Percentiles rank a stretch among this genome's conserved stretches.
These are phyloP conservation scores for Suaeda aralocaspica DNA, from an alignment of 148 eudicot genomes.

Conservation along the genomic window DNA sequence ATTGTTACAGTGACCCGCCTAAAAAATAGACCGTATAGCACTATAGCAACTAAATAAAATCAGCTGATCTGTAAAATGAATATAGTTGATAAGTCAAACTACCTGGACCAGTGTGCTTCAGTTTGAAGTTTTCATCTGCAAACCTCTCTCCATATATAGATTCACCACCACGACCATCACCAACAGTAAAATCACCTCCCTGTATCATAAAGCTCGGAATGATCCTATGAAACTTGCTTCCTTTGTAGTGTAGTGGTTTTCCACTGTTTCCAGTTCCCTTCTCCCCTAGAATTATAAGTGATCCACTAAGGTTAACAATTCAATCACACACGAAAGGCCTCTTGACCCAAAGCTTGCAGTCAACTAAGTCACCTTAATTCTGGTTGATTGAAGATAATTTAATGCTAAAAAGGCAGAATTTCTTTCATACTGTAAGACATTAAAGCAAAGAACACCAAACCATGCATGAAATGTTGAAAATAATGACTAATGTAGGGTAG, in stretches of 20 bases:
- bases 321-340: neutral
- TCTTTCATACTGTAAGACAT: neutral
- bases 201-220: slow-evolving; percentile 86
- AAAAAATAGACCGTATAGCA: neutral
- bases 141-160: slow-evolving; percentile 89
- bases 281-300: slow-evolving; percentile 49
- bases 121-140: slow-evolving; percentile 82
- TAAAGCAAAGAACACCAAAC: neutral
- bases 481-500: neutral
- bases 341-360: neutral
- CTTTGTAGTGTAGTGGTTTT: slow-evolving; percentile 73
- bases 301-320: neutral
- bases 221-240: slow-evolving; percentile 69
- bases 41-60: neutral
- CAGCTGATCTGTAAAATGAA: neutral
- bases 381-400: neutral
- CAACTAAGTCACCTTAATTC: neutral
- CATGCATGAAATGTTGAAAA: neutral
- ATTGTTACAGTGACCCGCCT: neutral
- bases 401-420: neutral
- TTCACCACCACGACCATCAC: slow-evolving; percentile 98
- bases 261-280: slow-evolving; percentile 71
- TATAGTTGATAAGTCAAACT: slow-evolving; percentile 3
- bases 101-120: slow-evolving; percentile 91
- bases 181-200: slow-evolving; percentile 90